These are phyloP conservation scores for Fraxinus albicans DNA, from an alignment of 305 asterid genomes.

Conservation along the genomic window DNA sequence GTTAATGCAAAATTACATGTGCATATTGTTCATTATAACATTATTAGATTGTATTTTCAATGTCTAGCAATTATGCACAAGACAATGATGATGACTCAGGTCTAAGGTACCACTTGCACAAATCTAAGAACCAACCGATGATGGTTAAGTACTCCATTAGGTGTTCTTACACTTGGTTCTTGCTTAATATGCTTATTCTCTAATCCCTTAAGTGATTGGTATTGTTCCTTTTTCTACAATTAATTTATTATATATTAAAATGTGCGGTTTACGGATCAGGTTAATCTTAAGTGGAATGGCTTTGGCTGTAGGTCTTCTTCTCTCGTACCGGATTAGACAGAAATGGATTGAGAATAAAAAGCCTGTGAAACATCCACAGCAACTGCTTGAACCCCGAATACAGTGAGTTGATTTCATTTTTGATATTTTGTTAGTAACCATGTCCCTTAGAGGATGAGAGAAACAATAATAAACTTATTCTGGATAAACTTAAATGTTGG, in stretches of 20 bases:
- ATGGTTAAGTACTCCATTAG: neutral
- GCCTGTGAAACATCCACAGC: constrained; percentile 32
- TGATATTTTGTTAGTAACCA: neutral
- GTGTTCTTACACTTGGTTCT: neutral
- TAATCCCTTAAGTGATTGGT: neutral
- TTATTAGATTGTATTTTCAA: neutral
- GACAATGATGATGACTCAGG: neutral
- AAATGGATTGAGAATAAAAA: constrained; percentile 63
- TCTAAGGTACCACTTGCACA: neutral
- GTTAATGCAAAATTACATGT: neutral
- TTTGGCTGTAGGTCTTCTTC: constrained; percentile 54
- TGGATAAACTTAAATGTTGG: neutral
- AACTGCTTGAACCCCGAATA: constrained; percentile 56
- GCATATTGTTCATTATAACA: neutral
- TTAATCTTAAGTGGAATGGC: neutral
- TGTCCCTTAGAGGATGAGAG: neutral
- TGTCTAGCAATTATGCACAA: neutral
- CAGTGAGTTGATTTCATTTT: constrained; percentile 41
- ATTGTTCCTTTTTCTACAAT: neutral
- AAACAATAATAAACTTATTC: neutral
- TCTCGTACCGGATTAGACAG: constrained; percentile 68
- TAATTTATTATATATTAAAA: neutral
- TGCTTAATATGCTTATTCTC: neutral
- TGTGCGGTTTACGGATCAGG: neutral
- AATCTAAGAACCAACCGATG: neutral